Evolutionary conservation across 2,329 filamentous ascomycete genomes (phyloP).

Genomic region (Nemania serpens): DNA sequence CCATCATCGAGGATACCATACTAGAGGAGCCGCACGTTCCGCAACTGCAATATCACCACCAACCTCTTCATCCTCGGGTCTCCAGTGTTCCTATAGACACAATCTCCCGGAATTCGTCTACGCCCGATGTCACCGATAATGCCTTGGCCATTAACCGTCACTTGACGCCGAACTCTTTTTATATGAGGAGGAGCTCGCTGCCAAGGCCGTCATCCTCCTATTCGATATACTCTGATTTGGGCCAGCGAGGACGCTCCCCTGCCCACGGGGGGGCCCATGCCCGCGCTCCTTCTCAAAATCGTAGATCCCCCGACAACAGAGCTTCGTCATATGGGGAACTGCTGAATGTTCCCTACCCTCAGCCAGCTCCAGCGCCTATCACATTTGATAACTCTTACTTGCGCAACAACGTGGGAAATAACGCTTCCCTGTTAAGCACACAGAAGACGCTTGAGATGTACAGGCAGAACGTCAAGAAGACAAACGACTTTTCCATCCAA

Average conservation of each 20-base stretch:
- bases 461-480: slow-evolving; percentile 94
- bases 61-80: slow-evolving; percentile 49
- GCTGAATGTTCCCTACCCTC: slow-evolving; percentile 75
- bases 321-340: slow-evolving; percentile 62
- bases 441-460: slow-evolving; percentile 99
- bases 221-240: slow-evolving; percentile 73
- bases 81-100: slow-evolving; percentile 49
- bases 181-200: slow-evolving; percentile 61
- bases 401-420: slow-evolving; percentile 78
- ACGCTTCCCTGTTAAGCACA: slow-evolving; percentile 86
- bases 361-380: slow-evolving; percentile 70
- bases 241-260: slow-evolving; percentile 66
- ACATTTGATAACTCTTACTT: slow-evolving; percentile 81
- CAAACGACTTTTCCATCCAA: slow-evolving; percentile 84
- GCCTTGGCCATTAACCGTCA: slow-evolving; percentile 61
- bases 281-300: slow-evolving; percentile 56
- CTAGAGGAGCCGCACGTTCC: slow-evolving; percentile 54
- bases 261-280: slow-evolving; percentile 47
- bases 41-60: slow-evolving; percentile 66
- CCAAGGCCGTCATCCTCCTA: slow-evolving; percentile 77
- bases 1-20: slow-evolving; percentile 52
- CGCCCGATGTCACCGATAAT: slow-evolving; percentile 57
- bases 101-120: slow-evolving; percentile 53
- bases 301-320: slow-evolving; percentile 60
- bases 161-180: slow-evolving; percentile 62